These are phyloP conservation scores for Lachnellula arida DNA, from an alignment of 2,329 filamentous ascomycete species.

Conservation along the genomic window DNA sequence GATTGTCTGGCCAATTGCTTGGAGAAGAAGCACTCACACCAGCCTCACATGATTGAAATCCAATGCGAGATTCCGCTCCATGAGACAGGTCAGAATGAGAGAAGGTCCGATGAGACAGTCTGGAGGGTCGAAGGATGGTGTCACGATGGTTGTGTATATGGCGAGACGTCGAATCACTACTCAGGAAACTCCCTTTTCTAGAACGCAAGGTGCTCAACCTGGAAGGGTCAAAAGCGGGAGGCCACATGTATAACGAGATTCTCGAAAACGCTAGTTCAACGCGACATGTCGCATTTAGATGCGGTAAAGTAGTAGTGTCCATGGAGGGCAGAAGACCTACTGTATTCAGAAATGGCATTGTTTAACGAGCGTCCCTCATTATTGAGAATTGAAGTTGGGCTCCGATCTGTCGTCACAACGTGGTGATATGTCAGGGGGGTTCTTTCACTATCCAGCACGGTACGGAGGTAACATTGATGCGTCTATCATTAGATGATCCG, in stretches of 20 bases:
- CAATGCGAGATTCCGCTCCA: conserved; percentile 26
- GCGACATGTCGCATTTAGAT: background rate
- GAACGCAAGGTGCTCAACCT: conserved; percentile 14
- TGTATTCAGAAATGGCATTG: background rate
- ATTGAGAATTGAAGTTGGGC: too few species aligned
- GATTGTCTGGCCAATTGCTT: conserved; percentile 19
- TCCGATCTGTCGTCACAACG: too few species aligned
- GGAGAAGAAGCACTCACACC: conserved; percentile 23
- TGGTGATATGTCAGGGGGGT: background rate
- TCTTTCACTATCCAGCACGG: background rate
- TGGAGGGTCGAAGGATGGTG: conserved; percentile 5
- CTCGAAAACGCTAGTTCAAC: background rate
- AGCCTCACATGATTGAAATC: conserved; percentile 29
- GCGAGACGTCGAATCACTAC: conserved; percentile 19
- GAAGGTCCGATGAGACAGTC: conserved; percentile 17
- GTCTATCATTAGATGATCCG: conserved; percentile 11
- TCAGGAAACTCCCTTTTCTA: conserved; percentile 12
- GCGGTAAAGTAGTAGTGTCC: background rate
- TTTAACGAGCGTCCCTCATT: background rate
- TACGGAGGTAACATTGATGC: conserved; percentile 5
- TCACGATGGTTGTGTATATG: background rate
- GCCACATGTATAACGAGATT: background rate
- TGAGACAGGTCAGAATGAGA: conserved; percentile 15
- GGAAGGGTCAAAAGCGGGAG: conserved; percentile 10
- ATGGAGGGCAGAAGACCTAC: background rate